These are phyloP conservation scores for Tilletia walkeri DNA, from an alignment of 1,284 basidiomycete species.

Conservation along the genomic window DNA sequence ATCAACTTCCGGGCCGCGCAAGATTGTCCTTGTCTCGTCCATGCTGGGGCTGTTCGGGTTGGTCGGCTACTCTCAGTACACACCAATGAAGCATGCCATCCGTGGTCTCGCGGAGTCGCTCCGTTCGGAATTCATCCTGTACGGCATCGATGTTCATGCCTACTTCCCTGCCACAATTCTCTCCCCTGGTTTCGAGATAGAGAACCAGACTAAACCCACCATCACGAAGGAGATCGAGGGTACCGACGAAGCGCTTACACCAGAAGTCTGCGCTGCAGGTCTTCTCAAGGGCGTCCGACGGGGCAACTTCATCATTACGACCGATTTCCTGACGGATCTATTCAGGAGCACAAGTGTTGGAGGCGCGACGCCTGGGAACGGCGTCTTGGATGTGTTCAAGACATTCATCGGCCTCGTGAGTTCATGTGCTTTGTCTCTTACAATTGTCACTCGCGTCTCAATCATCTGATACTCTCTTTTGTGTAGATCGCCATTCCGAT, in stretches of 20 bases:
- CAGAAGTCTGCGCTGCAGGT: conserved; percentile 67
- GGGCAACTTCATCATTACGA: conserved; percentile 47
- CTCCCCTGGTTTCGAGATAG: conserved; percentile 74
- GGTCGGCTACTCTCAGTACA: conserved; percentile 79
- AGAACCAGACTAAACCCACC: conserved; percentile 77
- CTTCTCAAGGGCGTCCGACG: conserved; percentile 64
- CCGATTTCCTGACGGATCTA: conserved; percentile 43
- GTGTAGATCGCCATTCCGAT: conserved; percentile 37
- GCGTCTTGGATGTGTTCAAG: conserved; percentile 35
- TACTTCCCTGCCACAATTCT: conserved; percentile 84
- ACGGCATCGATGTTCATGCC: conserved; percentile 76
- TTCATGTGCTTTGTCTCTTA: background rate
- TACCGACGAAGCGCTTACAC: conserved; percentile 64
- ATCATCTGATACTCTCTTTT: background rate
- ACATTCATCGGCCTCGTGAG: conserved; percentile 27
- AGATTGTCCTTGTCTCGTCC: conserved; percentile 79
- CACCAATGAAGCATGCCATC: conserved; percentile 84
- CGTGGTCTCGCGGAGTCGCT: conserved; percentile 87
- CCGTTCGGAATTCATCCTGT: conserved; percentile 76
- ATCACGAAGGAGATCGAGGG: conserved; percentile 80
- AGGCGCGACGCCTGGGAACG: conserved; percentile 43
- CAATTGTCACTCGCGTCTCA: background rate
- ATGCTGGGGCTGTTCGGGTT: conserved; percentile 78
- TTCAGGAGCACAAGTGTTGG: conserved; percentile 39
- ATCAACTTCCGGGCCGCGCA: conserved; percentile 42